Evolutionary conservation across 2,329 filamentous ascomycete genomes (phyloP).

Genomic region (Sporothrix luriei): DNA sequence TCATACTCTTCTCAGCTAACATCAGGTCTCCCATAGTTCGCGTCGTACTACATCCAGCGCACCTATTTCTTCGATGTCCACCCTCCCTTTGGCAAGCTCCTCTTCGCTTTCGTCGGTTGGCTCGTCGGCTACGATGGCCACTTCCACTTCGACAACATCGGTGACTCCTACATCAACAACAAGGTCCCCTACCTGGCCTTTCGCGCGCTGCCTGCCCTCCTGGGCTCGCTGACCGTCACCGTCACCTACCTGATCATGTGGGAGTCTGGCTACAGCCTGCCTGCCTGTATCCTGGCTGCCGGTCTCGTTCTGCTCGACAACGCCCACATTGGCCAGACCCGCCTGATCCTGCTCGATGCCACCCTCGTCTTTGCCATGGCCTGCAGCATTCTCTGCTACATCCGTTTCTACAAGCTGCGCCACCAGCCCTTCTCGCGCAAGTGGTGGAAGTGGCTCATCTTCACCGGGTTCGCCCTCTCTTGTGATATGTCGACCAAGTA

Average conservation of each 20-base stretch:
- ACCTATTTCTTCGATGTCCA: conserved; percentile 99
- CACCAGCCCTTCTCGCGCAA: conserved; percentile 88
- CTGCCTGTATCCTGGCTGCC: conserved; percentile 84
- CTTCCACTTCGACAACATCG: conserved; percentile 99
- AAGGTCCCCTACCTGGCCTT: conserved; percentile 97
- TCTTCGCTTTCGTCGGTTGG: conserved; percentile 97
- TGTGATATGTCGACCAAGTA: conserved; percentile 99
- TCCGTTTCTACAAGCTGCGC: conserved; percentile 95
- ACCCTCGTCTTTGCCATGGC: conserved; percentile 96
- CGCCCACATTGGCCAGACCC: conserved; percentile 93
- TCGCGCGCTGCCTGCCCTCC: conserved; percentile 85
- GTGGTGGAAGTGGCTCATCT: conserved; percentile 99
- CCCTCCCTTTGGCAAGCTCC: conserved; percentile 94
- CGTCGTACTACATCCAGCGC: conserved; percentile 84
- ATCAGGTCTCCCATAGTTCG: conserved; percentile 55
- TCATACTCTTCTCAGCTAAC: background rate
- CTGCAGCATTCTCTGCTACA: conserved; percentile 87
- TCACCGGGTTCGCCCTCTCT: conserved; percentile 91
- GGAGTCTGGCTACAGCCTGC: conserved; percentile 97
- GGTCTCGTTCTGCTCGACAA: conserved; percentile 93
- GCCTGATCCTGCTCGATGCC: conserved; percentile 91
- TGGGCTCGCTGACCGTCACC: conserved; percentile 91
- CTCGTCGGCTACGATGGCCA: conserved; percentile 94
- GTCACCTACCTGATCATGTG: conserved; percentile 98
- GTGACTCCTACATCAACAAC: conserved; percentile 95